Evolutionary conservation across 805 yeast genomes (phyloP).

Genomic region (Ogataea dorogensis): DNA sequence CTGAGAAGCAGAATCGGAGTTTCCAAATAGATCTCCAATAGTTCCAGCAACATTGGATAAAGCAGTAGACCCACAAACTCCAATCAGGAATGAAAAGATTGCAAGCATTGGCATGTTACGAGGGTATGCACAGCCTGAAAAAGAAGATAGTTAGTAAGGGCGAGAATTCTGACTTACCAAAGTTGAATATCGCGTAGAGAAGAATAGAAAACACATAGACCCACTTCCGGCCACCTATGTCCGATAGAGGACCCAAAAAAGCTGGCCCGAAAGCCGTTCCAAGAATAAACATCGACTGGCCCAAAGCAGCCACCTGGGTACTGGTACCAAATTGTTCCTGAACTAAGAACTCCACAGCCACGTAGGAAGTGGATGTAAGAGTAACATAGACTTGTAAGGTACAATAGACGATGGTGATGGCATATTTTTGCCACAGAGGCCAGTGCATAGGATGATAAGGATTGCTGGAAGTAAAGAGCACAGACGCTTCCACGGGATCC

Average conservation of each 20-base stretch:
- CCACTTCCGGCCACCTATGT: conserved; percentile 38
- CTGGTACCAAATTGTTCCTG: conserved; percentile 27
- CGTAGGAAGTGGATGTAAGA: conserved; percentile 35
- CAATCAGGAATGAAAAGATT: conserved; percentile 34
- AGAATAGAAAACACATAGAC: conserved; percentile 33
- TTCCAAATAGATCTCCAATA: conserved; percentile 36
- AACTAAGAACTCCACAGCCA: conserved; percentile 31
- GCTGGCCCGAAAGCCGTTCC: conserved; percentile 39
- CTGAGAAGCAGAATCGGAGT: conserved; percentile 36
- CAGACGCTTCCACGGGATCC: conserved; percentile 31
- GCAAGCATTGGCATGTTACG: conserved; percentile 34
- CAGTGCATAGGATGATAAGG: conserved; percentile 36
- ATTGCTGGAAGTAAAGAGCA: conserved; percentile 28
- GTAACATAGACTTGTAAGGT: conserved; percentile 32
- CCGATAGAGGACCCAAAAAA: conserved; percentile 37
- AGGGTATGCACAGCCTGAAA: conserved; percentile 32
- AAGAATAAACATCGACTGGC: conserved; percentile 36
- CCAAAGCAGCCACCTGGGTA: conserved; percentile 35
- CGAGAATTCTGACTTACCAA: conserved; percentile 24
- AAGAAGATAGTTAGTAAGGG: conserved; percentile 6
- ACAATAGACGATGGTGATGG: conserved; percentile 29
- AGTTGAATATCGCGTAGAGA: conserved; percentile 31
- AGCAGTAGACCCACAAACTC: conserved; percentile 34
- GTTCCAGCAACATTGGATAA: conserved; percentile 38
- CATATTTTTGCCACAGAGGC: conserved; percentile 27